Conservation (phyloP, 306 rosid genomes). For the Aeschynomene evenia region DNA sequence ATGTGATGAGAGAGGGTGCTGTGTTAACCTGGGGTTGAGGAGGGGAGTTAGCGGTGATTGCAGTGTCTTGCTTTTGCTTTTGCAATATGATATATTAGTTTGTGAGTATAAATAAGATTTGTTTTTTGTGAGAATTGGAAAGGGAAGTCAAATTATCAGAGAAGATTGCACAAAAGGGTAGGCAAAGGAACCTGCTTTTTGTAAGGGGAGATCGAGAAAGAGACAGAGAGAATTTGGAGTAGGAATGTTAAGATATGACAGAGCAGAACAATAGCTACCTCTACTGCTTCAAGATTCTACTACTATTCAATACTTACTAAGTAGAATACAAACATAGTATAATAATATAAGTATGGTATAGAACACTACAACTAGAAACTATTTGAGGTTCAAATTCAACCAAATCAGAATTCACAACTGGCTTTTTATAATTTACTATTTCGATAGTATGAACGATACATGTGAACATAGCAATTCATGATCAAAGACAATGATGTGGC, state of each 20-base stretch:
- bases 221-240: conserved; percentile 1
- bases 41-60: conserved; percentile 26
- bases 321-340: background rate
- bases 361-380: background rate
- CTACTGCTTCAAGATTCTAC: background rate
- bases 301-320: background rate
- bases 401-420: background rate
- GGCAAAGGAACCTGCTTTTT: conserved; percentile 34
- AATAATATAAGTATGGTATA: background rate
- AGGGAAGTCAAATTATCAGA: conserved; percentile 23
- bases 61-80: conserved; percentile 43
- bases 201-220: conserved; percentile 27
- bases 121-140: background rate
- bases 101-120: background rate
- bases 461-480: too few relatives aligned
- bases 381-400: background rate
- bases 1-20: background rate
- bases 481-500: conserved; percentile 40
- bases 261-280: background rate
- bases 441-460: too few relatives aligned
- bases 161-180: conserved; percentile 22
- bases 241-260: background rate
- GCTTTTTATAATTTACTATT: background rate
- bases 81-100: conserved; percentile 34
- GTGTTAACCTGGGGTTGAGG: background rate